Evolutionary conservation across 1,284 basidiomycete genomes (phyloP).

Genomic region (Ganoderma sp.): DNA sequence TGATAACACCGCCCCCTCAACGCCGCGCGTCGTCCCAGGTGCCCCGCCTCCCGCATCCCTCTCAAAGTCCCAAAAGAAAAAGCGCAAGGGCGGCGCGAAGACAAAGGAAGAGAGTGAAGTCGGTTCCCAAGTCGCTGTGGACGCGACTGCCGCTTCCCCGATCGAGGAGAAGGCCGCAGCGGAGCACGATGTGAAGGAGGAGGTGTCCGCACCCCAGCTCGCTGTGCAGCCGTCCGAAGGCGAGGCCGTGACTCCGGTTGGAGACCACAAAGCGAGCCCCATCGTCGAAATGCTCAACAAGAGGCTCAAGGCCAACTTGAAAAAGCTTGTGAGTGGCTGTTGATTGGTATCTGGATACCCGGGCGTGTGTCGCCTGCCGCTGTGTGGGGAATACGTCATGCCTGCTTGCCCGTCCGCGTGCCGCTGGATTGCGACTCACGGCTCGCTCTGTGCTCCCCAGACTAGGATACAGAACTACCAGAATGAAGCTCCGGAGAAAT

Average conservation of each 20-base stretch:
- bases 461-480: conserved; percentile 75
- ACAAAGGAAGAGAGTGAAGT: conserved; percentile 34
- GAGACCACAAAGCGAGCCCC: conserved; percentile 61
- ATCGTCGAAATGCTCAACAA: conserved; percentile 80
- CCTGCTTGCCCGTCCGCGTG: conserved; percentile 17
- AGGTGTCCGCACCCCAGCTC: conserved; percentile 54
- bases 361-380: conserved; percentile 11
- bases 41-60: conserved; percentile 64
- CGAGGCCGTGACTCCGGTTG: conserved; percentile 46
- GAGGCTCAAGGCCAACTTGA: conserved; percentile 73
- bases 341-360: conserved; percentile 1
- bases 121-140: conserved; percentile 41
- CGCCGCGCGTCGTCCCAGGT: conserved; percentile 71
- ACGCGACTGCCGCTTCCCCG: conserved; percentile 53
- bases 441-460: conserved; percentile 48
- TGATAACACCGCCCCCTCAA: conserved; percentile 43
- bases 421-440: conserved; percentile 21
- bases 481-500: conserved; percentile 64
- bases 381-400: conserved; percentile 26
- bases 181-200: conserved; percentile 54
- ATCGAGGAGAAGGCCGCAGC: conserved; percentile 62
- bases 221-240: conserved; percentile 49
- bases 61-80: conserved; percentile 70
- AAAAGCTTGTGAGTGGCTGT: conserved; percentile 77
- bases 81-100: conserved; percentile 63